These are phyloP conservation scores for Teratosphaeria nubilosa DNA, from an alignment of 2,329 filamentous ascomycete genomes.

Conservation along the genomic window DNA sequence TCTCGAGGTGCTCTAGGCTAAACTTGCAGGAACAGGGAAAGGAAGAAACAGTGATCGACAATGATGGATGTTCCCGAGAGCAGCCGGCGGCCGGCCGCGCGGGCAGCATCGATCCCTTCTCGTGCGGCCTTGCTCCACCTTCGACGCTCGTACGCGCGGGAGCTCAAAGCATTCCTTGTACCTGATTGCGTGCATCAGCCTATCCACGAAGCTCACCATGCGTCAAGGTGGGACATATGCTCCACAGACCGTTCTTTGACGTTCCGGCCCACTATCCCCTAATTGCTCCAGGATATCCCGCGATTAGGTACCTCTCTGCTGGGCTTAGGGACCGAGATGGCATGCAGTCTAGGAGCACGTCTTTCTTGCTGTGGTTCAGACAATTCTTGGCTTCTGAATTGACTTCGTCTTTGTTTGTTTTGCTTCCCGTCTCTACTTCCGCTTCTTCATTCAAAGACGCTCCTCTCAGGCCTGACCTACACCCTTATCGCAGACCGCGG, in stretches of 20 bases:
- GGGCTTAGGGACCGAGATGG: neutral
- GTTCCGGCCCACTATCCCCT: neutral
- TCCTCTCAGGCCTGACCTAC: neutral
- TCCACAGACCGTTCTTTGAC: neutral
- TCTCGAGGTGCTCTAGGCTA: neutral
- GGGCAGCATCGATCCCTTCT: neutral
- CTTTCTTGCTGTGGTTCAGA: neutral
- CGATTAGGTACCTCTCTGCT: neutral
- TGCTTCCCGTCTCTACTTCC: neutral
- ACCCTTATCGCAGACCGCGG: neutral
- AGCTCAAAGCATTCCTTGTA: neutral
- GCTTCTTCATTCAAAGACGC: neutral
- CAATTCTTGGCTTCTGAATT: neutral
- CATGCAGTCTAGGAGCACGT: neutral
- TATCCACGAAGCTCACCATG: neutral
- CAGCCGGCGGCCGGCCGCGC: neutral
- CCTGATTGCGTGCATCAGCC: constrained; percentile 1
- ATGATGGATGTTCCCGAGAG: neutral
- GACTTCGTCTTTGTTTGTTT: neutral
- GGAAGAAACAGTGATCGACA: neutral
- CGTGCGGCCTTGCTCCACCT: neutral
- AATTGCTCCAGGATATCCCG: neutral
- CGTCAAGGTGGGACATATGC: neutral
- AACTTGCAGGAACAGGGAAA: neutral
- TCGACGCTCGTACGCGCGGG: neutral